These are phyloP conservation scores for Ceratocystis papillata DNA, from an alignment of 2,329 filamentous ascomycete genomes.

Conservation along the genomic window DNA sequence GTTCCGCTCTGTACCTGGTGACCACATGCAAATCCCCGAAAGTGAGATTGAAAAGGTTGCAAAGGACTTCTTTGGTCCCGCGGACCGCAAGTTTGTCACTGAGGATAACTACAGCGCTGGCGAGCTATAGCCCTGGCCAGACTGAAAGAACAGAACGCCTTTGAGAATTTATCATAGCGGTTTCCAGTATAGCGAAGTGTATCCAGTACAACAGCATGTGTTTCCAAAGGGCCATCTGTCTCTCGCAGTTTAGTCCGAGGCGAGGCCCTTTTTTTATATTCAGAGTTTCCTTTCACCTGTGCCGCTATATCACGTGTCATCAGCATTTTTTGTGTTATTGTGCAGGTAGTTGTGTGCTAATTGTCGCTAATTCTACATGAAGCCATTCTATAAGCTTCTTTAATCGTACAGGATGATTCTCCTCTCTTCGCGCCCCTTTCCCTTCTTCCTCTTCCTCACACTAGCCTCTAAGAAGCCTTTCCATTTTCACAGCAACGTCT, in stretches of 20 bases:
- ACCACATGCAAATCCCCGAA: constrained; percentile 71
- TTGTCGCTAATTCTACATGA: constrained; percentile 24
- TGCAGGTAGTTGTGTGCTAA: constrained; percentile 21
- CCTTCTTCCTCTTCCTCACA: neutral
- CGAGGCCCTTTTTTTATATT: neutral
- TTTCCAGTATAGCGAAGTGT: neutral
- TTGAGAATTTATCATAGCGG: neutral
- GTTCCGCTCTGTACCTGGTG: constrained; percentile 61
- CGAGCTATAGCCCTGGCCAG: constrained; percentile 15
- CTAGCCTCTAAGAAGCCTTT: neutral
- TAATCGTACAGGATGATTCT: constrained; percentile 24
- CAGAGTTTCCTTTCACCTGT: neutral
- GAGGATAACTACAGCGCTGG: constrained; percentile 3
- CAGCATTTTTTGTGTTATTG: neutral
- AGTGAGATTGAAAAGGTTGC: constrained; percentile 57
- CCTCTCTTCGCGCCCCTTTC: constrained; percentile 11
- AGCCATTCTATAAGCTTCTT: constrained; percentile 23
- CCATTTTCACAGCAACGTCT: neutral
- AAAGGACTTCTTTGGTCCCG: constrained; percentile 52
- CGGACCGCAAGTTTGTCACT: constrained; percentile 32
- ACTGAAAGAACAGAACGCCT: neutral
- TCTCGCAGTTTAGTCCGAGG: too few species aligned
- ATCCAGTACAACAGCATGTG: neutral
- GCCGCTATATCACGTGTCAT: neutral
- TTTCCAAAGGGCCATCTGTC: neutral